A percentile compares a stretch with the other conserved stretches of the same genome.
phyloP scores from a whole-genome alignment of 1,284 basidiomycete genomes.

The Termitomyces sp. region DNA sequence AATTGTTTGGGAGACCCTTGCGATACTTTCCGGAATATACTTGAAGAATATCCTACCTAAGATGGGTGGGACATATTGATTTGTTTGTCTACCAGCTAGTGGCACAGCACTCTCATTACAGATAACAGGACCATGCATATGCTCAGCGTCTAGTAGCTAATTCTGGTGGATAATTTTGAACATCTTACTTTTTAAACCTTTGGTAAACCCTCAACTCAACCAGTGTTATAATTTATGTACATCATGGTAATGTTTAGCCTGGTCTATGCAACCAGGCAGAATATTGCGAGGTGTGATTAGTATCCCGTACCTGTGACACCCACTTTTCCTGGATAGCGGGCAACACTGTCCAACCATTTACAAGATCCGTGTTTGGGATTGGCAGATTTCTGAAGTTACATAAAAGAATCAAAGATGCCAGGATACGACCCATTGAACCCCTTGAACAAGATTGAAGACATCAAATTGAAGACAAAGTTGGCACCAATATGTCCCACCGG shows the following conservation, averaged over 20 bases:
- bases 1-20: background rate
- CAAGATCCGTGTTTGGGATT: constrained; percentile 21
- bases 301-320: constrained; percentile 24
- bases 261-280: constrained; percentile 8
- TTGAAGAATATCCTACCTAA: background rate
- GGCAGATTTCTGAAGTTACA: constrained; percentile 11
- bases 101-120: constrained; percentile 48
- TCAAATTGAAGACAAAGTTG: no score
- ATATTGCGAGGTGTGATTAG: constrained; percentile 17
- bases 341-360: constrained; percentile 21
- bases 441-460: constrained; percentile 24
- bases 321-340: constrained; percentile 19
- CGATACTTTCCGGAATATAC: background rate
- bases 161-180: background rate
- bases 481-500: constrained; percentile 31
- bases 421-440: constrained; percentile 23
- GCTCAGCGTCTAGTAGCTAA: constrained; percentile 17
- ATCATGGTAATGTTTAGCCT: constrained; percentile 1
- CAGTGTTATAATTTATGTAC: constrained; percentile 10
- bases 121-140: constrained; percentile 34
- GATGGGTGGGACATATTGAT: background rate
- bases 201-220: constrained; percentile 4
- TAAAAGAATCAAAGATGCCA: constrained; percentile 20
- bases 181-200: constrained; percentile 3
- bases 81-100: no score